These are phyloP conservation scores for Fusarium equiseti DNA, from an alignment of 2,329 filamentous ascomycete genomes.

Conservation along the genomic window DNA sequence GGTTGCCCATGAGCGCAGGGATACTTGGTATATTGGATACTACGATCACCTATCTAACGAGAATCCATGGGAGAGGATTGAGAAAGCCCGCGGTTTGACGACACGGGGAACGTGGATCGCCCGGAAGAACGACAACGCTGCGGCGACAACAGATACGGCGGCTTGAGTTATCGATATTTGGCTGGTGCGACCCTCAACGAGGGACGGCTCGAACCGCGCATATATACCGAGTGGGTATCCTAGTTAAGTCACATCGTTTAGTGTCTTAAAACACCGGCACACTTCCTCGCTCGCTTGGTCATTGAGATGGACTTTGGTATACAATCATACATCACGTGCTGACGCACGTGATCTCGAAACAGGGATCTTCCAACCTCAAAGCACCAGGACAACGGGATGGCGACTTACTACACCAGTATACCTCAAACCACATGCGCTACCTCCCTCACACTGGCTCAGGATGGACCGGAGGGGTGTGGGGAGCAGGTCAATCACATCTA, in stretches of 20 bases:
- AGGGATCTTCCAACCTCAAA: slow-evolving; percentile 39
- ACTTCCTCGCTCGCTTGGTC: neutral
- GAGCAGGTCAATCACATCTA: slow-evolving; percentile 41
- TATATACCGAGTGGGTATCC: neutral
- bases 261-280: neutral
- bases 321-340: slow-evolving; percentile 22
- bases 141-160: slow-evolving; percentile 9
- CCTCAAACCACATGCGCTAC: slow-evolving; percentile 41
- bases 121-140: slow-evolving; percentile 11
- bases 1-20: slow-evolving; percentile 9
- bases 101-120: slow-evolving; percentile 61
- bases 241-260: too few relatives aligned
- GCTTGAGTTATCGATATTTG: slow-evolving; percentile 24
- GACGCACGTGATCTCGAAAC: slow-evolving; percentile 38
- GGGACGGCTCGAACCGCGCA: neutral
- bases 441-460: slow-evolving; percentile 22
- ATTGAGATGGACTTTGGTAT: neutral
- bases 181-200: too few relatives aligned
- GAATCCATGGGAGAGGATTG: slow-evolving; percentile 77
- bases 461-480: slow-evolving; percentile 39
- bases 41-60: slow-evolving; percentile 77
- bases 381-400: slow-evolving; percentile 13
- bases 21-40: slow-evolving; percentile 73
- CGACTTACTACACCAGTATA: slow-evolving; percentile 31
- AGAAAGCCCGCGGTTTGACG: slow-evolving; percentile 60